Evolutionary conservation across 495 filamentous ascomycete genomes (phyloP), one percentile per base, ranked within the genome.

Genomic region (Penicillium herquei): DNA sequence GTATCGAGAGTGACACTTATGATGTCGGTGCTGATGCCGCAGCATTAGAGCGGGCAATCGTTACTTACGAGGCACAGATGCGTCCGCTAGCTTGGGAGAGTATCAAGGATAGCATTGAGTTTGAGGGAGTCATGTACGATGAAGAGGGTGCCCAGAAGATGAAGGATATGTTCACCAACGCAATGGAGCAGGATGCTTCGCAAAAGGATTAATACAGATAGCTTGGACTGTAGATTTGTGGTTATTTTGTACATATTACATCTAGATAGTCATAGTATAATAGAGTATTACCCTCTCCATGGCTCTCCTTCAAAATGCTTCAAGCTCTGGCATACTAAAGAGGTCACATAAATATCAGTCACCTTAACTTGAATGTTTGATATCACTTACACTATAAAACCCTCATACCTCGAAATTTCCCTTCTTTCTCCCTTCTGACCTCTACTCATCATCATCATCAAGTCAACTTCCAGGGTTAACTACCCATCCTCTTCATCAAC

Each of bases 31-130:
- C 13, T 6, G 52, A 57, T 51, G 33, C 45, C 3, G 50, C 39
- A 8, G 44, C 41, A 6, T 30, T 63, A 12, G 61, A 56, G 17
- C 61, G 56, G 6, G 61, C 53, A 11, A 52, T 63, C 33, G 14
- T 17, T 21, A 33, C 57, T 11, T 63, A 63, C 50, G 61, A 63
- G 44, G 52, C 52, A 7, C 52, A 57, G 10, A 63, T 63, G 61
- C 49, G 44, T 3, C 56, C 56, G 48, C 61, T 54, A 2, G 61
- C 49, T 7, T 45, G 47, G 1, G 56, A 57, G 1, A 51, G 39
- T 11, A 57, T 63, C 9, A 32, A 32, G 34, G 49, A 56, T 37
- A 41, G 52, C 9, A 49, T 63, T 7, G 49, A 49, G 4, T 45
- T 59, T 31, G 54, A 56, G 14, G 43, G 33, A 0, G 43, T 57